Evolutionary conservation across 208 protist species (phyloP).

Genomic region (Wallacemonas sp.): DNA sequence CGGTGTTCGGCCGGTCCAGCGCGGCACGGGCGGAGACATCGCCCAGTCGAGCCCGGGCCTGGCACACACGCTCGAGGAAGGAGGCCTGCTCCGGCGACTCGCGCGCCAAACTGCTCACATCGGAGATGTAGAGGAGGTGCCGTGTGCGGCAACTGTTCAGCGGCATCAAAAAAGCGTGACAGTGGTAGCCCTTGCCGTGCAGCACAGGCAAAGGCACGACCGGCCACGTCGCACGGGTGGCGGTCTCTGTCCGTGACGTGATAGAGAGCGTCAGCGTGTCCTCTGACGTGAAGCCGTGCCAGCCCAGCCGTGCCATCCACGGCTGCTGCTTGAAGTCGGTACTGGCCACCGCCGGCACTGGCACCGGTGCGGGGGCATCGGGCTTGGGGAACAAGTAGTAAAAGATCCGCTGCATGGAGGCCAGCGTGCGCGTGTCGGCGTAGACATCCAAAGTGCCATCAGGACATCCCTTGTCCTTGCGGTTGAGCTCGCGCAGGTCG

Average conservation of each 20-base stretch:
- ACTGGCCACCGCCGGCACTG: background rate
- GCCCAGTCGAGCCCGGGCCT: background rate
- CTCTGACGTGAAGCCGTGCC: slow-evolving; percentile 12
- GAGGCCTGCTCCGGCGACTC: slow-evolving; percentile 11
- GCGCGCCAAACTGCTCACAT: slow-evolving; percentile 46
- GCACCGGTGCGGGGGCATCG: background rate
- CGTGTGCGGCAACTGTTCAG: slow-evolving; percentile 20
- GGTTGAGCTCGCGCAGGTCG: slow-evolving; percentile 72
- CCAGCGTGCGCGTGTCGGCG: slow-evolving; percentile 39
- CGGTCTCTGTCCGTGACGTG: background rate
- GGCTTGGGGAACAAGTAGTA: slow-evolving; percentile 44
- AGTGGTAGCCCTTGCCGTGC: slow-evolving; percentile 49
- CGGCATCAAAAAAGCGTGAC: slow-evolving; percentile 56
- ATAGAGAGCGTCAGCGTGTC: slow-evolving; percentile 4
- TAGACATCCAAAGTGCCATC: slow-evolving; percentile 23
- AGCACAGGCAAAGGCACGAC: slow-evolving; percentile 52
- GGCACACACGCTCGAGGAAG: background rate
- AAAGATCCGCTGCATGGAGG: slow-evolving; percentile 36
- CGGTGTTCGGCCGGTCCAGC: background rate
- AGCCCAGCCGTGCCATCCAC: slow-evolving; percentile 26
- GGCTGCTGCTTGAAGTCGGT: slow-evolving; percentile 11
- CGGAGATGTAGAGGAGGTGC: slow-evolving; percentile 55
- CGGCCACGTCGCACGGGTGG: slow-evolving; percentile 11
- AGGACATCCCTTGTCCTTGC: slow-evolving; percentile 22
- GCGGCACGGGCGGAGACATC: background rate